Base-by-base conservation (phyloP, 1,139 yeast genomes). In the Pichia sp. region DNA sequence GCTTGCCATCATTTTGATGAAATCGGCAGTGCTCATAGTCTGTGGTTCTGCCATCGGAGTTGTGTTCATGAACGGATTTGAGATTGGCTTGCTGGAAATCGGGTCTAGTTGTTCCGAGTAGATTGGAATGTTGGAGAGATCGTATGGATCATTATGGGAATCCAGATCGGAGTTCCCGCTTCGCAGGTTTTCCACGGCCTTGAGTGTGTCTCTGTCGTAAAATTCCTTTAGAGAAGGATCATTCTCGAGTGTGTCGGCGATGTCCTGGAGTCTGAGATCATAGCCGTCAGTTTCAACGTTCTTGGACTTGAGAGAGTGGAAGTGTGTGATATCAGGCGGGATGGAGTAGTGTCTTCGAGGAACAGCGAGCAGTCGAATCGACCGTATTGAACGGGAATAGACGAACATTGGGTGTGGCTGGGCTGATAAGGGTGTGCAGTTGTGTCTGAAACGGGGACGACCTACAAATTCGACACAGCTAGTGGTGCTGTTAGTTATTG, bases 191-290 rank as follows among this genome's bases (percentile, higher is more conserved):
- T 49, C 38, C 2, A 48, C 45, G 12, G 34, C 31, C 3, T 31
- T 19, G 4, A 48, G 22, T 1, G 48, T 45, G 2, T 48, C 38
- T 2, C 22, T 27, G 41, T 51, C 59, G 41, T 55, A 60, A 38
- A 63, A 63, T 1, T 60, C 61, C 34, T 51, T 62, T 17, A 64
- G 44, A 39, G 59, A 62, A 0, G 66, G 67, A 42, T 58, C 65
- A 37, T 55, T 51, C 20, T 62, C 56, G 9, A 61, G 38, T 1
- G 60, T 50, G 18, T 60, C 54, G 24, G 54, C 51, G n/a, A 53
- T 45, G 18, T 53, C 54, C 12, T 36, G 15, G 1, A 45, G 21
- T 10, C 44, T 33, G 8, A 51, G 28, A 18, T 50, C 28, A 33
- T 21, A 46, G 3, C 24, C 22, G 21, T 30, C 14, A 11, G n/a